Evolutionary conservation across 1,284 basidiomycete genomes (phyloP), one percentile per base, ranked within the genome.

Genomic region (Malassezia furfur): DNA sequence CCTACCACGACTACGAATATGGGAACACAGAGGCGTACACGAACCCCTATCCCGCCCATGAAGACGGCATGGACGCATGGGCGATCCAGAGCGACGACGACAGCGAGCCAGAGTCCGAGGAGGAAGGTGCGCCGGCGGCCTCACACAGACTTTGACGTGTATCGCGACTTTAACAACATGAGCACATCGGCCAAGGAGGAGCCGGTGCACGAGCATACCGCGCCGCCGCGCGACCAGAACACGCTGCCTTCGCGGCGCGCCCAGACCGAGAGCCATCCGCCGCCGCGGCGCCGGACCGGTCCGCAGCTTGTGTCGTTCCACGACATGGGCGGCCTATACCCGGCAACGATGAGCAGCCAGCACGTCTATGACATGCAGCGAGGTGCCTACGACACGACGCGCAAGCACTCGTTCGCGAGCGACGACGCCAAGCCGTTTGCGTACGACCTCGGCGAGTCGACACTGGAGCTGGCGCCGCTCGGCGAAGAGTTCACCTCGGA

Each of bases 101-200:
- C 28, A 45, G 22, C 43, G 43, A 45, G 25, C 19, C 43, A 11
- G 45, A 46, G 25, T 41, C 40, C 17, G 31, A 35, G 7, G 48
- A 34, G 28, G 49, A 50, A 10, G 49, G 49, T 50, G 37, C 22
- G 49, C 31, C 21, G 5, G 5, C 10, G 6, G n/a, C 15, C 37
- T 48, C 8, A 48, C 22, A 11, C 36, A 52, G 55, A 57, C 31
- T 57, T 46, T 39, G 48, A 57, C 47, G 32, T 52, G n/a, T 57
- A 57, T 25, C 36, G 40, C 7, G 55, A 57, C 45, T 57, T 52
- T 49, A 40, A 40, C 37, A 57, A 57, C 28, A 37, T 50, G 53
- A 22, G 31, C 14, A 45, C 48, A 25, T 15, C n/a, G 7, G 38
- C 25, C 7, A 21, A 32, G 1, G 31, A 25, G 12, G 25, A 32